phyloP scores from a whole-genome alignment of 2,329 filamentous ascomycete species.

The Colletotrichum aenigma region DNA sequence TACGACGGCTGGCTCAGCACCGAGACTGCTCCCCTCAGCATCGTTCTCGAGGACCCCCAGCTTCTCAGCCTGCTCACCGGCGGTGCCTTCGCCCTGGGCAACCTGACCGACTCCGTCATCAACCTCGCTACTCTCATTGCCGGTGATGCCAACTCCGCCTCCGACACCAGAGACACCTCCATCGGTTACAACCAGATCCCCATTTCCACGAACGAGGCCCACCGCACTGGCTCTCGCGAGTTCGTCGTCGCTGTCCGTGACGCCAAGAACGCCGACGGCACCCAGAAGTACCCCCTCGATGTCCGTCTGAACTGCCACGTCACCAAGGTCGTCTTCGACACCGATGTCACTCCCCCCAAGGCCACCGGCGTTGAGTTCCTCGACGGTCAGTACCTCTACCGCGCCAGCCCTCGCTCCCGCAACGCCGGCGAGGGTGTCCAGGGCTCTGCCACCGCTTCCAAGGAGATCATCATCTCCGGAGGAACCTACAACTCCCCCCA shows the following conservation, averaged over 20 bases:
- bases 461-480: constrained; percentile 54
- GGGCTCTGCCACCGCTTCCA: constrained; percentile 32
- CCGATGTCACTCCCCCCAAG: constrained; percentile 36
- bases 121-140: constrained; percentile 41
- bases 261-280: constrained; percentile 52
- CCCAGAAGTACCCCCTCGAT: constrained; percentile 60
- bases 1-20: constrained; percentile 62
- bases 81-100: constrained; percentile 54
- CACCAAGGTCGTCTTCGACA: constrained; percentile 49
- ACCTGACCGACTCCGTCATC: constrained; percentile 27
- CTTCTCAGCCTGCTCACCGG: constrained; percentile 56
- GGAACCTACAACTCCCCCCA: constrained; percentile 60
- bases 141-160: constrained; percentile 56
- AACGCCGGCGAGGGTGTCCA: constrained; percentile 21
- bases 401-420: constrained; percentile 42
- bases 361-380: constrained; percentile 56
- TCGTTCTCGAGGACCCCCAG: constrained; percentile 56
- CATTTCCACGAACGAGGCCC: constrained; percentile 52
- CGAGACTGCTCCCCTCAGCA: constrained; percentile 51
- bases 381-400: constrained; percentile 49
- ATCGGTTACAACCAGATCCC: constrained; percentile 63
- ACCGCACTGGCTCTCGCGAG: constrained; percentile 60
- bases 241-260: constrained; percentile 56
- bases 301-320: constrained; percentile 52
- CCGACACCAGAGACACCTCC: constrained; percentile 44